Base-by-base conservation (phyloP, 306 rosid species). In the Malus sieversii region DNA sequence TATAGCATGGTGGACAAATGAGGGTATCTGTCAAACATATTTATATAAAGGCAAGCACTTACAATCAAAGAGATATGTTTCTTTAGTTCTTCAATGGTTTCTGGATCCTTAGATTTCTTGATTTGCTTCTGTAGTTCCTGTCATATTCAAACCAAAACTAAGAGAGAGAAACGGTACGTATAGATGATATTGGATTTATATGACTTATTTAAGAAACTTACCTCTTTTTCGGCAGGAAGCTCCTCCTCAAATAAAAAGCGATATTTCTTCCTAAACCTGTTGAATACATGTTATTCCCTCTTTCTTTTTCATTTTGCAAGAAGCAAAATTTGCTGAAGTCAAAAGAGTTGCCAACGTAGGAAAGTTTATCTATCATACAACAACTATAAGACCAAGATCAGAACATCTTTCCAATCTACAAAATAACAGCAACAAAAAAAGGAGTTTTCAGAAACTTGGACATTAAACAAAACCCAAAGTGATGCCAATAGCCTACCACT, bases 211-310 rank as follows among this genome's bases (percentile, higher is more conserved):
- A 25, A 25, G 25, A 25, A 25, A 25, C 25, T 25, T 25, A 25
- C 25, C 25, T 25, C 25, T 25, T 25, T 25, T 25, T 25, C 25
- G 25, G 25, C 25, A 25, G 38, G 84, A 72, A 82, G 81, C 20
- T 75, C 80, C 8, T 80, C 73, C 60, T 86, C 86, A 59, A 53
- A 92, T 16, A 88, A 81, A 77, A 94, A 94, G 78, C 65, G 72
- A 66, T 86, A 92, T 84, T 94, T 85, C 85, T 89, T 88, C 83
- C 83, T 94, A 80, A 85, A 88, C 87, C 97, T 92, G 92, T 72
- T 75, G 44, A 44, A 59, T 40, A 14, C 66, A 35, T 38, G 66
- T 33, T 33, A 72, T 51, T 32, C 20, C 35, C 53, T 14, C 53
- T 48, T 15, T 48, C 19, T 48, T 15, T 30, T 75, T 20, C 19